Evolutionary conservation across 495 filamentous ascomycete genomes (phyloP), one percentile per base, ranked within the genome.

Genomic region (Tetracladium marchalianum): DNA sequence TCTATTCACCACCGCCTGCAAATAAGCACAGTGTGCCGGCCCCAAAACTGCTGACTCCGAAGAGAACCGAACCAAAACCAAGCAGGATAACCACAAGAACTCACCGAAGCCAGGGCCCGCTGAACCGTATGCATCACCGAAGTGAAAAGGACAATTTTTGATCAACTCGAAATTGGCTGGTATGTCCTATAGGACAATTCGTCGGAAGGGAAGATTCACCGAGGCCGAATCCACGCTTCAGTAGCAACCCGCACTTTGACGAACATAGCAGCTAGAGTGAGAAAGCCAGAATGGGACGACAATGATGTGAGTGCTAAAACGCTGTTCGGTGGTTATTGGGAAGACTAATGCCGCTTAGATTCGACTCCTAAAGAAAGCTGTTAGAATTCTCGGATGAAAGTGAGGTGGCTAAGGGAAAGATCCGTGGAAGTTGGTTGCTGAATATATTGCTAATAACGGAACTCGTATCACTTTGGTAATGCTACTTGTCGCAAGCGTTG

Each of bases 401-500:
- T 39, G 56, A 64, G 39, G 43, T 42, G 31, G 39, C 40, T 19
- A 41, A 49, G 15, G 58, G 64, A 9, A 85, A 78, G 57, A 68
- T 90, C 0, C 87, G 2, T 96, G 90, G 90, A 90, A 90, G 67
- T 71, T 76, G 45, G 81, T 95, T 3, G 74, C 80, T 1, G 73
- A 85, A 49, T 82, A 84, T 47, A 92, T 96, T 38, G 63, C 63
- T 44, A 55, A 57, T 1, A 59, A 83, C 47, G 90, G 87, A 12
- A 86, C 0, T 82, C 78, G 2, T 95, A 95, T 59, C 75, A 71
- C 38, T 96, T 95, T 61, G 88, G 87, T 1, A 81, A 88, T 60
- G 79, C 85, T 2, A 95, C 89, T 0, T 90, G 85, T 56, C 87
- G 87, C 61, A 93, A 87, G 69, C 85, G 87, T 58, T 96, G 81